Evolutionary conservation across 345 rosid species (phyloP), one percentile per base, ranked within the genome.

Genomic region (Heritiera fomes): DNA sequence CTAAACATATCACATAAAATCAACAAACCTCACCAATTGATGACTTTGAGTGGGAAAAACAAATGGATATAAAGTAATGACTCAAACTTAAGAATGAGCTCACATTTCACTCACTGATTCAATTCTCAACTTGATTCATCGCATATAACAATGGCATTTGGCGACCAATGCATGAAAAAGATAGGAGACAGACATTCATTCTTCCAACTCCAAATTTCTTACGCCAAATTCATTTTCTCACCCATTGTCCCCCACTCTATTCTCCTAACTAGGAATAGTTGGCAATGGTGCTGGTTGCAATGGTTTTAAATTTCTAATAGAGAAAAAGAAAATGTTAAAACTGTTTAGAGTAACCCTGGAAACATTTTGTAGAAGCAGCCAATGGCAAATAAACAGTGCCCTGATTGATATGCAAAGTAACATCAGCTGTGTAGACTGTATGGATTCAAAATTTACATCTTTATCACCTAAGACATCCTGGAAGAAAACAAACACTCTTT

Each of bases 391-490:
- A 53, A 53, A 53, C 28, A 38, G 17, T 34, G 8, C 75, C 32
- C 62, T 50, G 18, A 50, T 50, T 71, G 45, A 71, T 71, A 50
- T 23, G 43, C 61, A 72, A 52, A 52, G 45, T 10, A 72, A 18
- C 75, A 17, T 53, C 9, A 38, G 32, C 62, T 72, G 30, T 13
- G 40, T 23, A 62, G 66, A 30, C 8, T 38, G 43, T 72, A 72
- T 38, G 49, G 17, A 55, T 55, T 34, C 32, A 18, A 73, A 52
- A 55, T 73, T 73, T 73, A 73, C 76, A 73, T 73, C 38, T 55
- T 55, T 28, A 55, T 40, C 64, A 10, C 49, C 76, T 43, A 73
- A 78, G 59, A 46, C 82, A 73, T 71, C 75, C 77, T 73, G 72
- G 52, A 55, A 38, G 49, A 53, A 30, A 64, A 63, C 47, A 32